Percentiles rank a stretch among this genome's conserved stretches.
Evolutionary conservation across 176 grass and related monocot genomes (phyloP).

Genomic region (Avena sativa): DNA sequence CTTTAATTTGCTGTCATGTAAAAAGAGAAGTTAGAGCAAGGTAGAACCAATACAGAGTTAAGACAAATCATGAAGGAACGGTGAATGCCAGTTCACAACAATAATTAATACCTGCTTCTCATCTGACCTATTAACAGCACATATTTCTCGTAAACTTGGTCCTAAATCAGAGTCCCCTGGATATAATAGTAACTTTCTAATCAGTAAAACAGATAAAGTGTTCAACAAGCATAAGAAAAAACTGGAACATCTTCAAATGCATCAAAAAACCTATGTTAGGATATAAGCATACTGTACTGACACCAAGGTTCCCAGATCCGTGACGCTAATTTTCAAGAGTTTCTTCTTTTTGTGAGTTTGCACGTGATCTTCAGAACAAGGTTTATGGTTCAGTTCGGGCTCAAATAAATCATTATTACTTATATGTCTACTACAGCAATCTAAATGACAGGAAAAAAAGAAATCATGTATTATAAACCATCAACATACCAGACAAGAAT

Average conservation of each 20-base stretch:
- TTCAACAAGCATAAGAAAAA: conserved; percentile 1
- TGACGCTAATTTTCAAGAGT: conserved; percentile 7
- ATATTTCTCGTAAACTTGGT: conserved; percentile 84
- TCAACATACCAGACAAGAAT: neutral
- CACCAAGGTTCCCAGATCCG: neutral
- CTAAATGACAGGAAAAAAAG: neutral
- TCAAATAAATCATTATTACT: conserved; percentile 5
- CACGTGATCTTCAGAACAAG: neutral
- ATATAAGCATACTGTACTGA: conserved; percentile 19
- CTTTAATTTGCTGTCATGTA: conserved; percentile 85
- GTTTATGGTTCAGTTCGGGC: neutral
- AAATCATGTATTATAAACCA: neutral
- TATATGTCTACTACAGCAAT: neutral
- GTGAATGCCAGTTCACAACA: conserved; percentile 33
- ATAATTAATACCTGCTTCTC: conserved; percentile 83
- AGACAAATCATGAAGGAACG: conserved; percentile 29
- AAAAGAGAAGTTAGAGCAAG: conserved; percentile 34
- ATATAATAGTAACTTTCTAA: conserved; percentile 39
- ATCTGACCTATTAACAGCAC: conserved; percentile 89
- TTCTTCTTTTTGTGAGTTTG: neutral
- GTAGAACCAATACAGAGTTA: conserved; percentile 23
- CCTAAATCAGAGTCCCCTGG: conserved; percentile 73
- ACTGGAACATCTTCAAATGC: neutral
- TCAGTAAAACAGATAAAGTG: conserved; percentile 20
- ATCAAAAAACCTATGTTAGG: conserved; percentile 26